These are phyloP conservation scores for Metschnikowia lunata DNA, from an alignment of 805 yeast genomes.

Conservation along the genomic window DNA sequence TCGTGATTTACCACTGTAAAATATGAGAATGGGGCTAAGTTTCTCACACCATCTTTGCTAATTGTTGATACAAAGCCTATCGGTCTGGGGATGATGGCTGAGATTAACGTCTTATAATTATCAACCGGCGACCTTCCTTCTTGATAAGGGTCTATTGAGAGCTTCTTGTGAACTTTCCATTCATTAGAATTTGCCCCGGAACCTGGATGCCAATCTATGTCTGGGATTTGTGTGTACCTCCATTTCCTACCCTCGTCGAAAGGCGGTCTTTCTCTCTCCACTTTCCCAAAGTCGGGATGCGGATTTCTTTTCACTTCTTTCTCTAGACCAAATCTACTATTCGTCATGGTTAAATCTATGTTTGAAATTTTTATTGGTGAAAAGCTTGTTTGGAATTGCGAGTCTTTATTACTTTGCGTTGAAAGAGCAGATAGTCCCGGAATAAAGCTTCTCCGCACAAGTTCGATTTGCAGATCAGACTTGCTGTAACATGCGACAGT, in stretches of 20 bases:
- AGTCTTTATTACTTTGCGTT: too few relatives aligned
- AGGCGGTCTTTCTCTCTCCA: slow-evolving; percentile 8
- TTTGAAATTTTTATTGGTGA: neutral
- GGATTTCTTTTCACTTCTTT: slow-evolving; percentile 6
- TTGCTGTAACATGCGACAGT: too few relatives aligned
- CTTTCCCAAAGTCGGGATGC: slow-evolving; percentile 11
- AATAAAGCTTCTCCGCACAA: neutral
- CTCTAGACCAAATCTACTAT: slow-evolving; percentile 4
- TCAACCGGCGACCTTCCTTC: slow-evolving; percentile 33
- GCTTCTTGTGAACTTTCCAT: slow-evolving; percentile 44
- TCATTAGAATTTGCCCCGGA: slow-evolving; percentile 42
- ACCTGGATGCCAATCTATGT: slow-evolving; percentile 42
- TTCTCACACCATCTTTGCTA: slow-evolving; percentile 37
- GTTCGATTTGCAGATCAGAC: neutral
- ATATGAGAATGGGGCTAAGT: slow-evolving; percentile 61
- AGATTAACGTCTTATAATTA: slow-evolving; percentile 49
- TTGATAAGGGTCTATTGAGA: slow-evolving; percentile 45
- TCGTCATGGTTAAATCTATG: neutral
- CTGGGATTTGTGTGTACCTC: slow-evolving; percentile 23
- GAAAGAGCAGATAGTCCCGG: too few relatives aligned
- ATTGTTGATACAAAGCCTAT: slow-evolving; percentile 54
- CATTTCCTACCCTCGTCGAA: slow-evolving; percentile 10
- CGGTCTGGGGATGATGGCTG: slow-evolving; percentile 58
- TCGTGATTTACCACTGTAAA: slow-evolving; percentile 45
- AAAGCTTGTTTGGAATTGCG: neutral